Conservation (phyloP, 23 red algal genomes). For the Gracilaria domingensis region DNA sequence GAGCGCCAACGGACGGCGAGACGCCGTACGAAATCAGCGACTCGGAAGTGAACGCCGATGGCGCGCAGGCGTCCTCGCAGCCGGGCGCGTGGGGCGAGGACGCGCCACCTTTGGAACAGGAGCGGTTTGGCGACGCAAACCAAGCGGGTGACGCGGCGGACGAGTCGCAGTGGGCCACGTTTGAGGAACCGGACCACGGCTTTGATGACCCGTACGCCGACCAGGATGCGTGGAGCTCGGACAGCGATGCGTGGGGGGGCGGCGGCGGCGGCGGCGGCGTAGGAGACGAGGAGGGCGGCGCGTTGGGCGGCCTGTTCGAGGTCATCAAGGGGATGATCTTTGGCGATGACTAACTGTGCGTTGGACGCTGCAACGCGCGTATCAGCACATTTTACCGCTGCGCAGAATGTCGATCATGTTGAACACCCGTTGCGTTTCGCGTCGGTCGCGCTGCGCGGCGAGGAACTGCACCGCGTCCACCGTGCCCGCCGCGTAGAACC, state of each 20-base stretch:
- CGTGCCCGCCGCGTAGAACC: conserved; percentile 94
- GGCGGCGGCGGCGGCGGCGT: neutral
- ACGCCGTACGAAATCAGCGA: conserved; percentile 7
- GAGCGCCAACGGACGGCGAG: neutral
- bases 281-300: conserved; percentile 24
- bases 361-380: neutral
- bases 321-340: conserved; percentile 33
- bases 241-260: neutral
- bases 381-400: conserved; percentile 78
- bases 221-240: conserved; percentile 28
- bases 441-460: conserved; percentile 44
- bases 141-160: neutral
- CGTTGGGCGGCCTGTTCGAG: conserved; percentile 14
- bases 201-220: conserved; percentile 63
- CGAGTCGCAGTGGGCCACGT: conserved; percentile 68
- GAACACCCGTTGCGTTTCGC: conserved; percentile 55
- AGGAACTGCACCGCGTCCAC: conserved; percentile 95
- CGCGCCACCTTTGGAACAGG: neutral
- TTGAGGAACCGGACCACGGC: conserved; percentile 72
- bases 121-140: neutral
- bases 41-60: neutral
- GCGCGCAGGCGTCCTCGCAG: neutral
- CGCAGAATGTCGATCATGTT: conserved; percentile 95
- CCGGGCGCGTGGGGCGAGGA: neutral
- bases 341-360: conserved; percentile 1